These are phyloP conservation scores for Euptelea pleiosperma DNA, from an alignment of 164 flowering plant species.

Conservation along the genomic window DNA sequence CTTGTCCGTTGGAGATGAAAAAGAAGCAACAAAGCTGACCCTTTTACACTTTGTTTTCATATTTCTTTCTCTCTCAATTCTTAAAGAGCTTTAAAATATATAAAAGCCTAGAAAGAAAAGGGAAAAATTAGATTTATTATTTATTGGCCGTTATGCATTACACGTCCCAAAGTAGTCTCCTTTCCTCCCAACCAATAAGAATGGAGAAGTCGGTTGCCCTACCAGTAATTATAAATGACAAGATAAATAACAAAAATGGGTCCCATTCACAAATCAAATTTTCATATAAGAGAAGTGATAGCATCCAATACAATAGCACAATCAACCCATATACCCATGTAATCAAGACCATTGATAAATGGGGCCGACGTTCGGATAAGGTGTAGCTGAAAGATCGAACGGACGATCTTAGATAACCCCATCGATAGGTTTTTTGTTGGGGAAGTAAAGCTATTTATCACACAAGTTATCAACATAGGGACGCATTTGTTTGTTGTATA, in stretches of 20 bases:
- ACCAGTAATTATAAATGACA: background rate
- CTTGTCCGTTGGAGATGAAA: constrained; percentile 15
- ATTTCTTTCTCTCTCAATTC: background rate
- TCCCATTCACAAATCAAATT: background rate
- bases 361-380: too few species aligned
- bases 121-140: constrained; percentile 2
- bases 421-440: too few species aligned
- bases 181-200: constrained; percentile 16
- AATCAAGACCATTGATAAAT: too few species aligned
- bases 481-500: background rate
- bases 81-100: background rate
- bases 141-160: constrained; percentile 18
- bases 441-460: constrained; percentile 1
- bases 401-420: too few species aligned
- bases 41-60: constrained; percentile 7
- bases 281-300: background rate
- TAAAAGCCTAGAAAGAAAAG: background rate
- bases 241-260: background rate
- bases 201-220: background rate
- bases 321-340: background rate
- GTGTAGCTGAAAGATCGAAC: too few species aligned
- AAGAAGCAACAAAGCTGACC: constrained; percentile 7
- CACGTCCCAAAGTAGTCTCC: constrained; percentile 28
- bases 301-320: background rate
- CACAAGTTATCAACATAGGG: constrained; percentile 3